These are phyloP conservation scores for Hemisphaericaspora xylanilytica DNA, from an alignment of 1,139 yeast species.

Conservation along the genomic window DNA sequence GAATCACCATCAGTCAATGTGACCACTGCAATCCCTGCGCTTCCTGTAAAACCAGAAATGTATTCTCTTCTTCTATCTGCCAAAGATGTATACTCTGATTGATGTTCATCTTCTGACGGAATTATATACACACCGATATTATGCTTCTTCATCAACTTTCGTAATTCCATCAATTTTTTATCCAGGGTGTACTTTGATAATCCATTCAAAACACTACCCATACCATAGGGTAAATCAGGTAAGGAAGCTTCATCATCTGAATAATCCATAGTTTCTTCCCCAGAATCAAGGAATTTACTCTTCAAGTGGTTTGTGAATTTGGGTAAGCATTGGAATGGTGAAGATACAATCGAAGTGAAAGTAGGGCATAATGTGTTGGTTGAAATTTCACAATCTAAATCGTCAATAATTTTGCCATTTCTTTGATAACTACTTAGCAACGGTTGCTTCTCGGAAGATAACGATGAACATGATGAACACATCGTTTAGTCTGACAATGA, in stretches of 20 bases:
- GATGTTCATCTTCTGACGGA: slow-evolving; percentile 63
- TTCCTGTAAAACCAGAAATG: slow-evolving; percentile 54
- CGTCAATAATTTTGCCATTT: slow-evolving; percentile 6
- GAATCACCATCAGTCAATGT: slow-evolving; percentile 35
- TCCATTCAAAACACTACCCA: no score
- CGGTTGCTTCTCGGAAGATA: slow-evolving; percentile 23
- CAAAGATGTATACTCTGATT: slow-evolving; percentile 51
- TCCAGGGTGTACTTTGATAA: no score
- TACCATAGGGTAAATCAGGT: slow-evolving; percentile 28
- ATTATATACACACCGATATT: slow-evolving; percentile 51
- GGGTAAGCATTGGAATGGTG: slow-evolving; percentile 20
- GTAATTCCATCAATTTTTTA: slow-evolving; percentile 30
- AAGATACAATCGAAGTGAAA: slow-evolving; percentile 22
- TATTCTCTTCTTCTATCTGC: slow-evolving; percentile 52
- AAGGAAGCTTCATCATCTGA: slow-evolving; percentile 25
- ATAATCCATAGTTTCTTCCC: slow-evolving; percentile 15
- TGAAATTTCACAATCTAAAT: slow-evolving; percentile 19
- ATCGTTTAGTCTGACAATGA: no score
- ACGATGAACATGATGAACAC: background rate
- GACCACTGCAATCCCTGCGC: slow-evolving; percentile 55
- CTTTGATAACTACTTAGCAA: slow-evolving; percentile 16
- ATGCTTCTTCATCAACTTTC: slow-evolving; percentile 40
- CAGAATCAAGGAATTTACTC: slow-evolving; percentile 6
- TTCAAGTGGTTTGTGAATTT: slow-evolving; percentile 4
- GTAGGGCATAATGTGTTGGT: slow-evolving; percentile 21